A percentile compares a stretch with the other conserved stretches of the same genome.
phyloP scores from a whole-genome alignment of 139 green algal genomes.

The Tetraselmis chui region DNA sequence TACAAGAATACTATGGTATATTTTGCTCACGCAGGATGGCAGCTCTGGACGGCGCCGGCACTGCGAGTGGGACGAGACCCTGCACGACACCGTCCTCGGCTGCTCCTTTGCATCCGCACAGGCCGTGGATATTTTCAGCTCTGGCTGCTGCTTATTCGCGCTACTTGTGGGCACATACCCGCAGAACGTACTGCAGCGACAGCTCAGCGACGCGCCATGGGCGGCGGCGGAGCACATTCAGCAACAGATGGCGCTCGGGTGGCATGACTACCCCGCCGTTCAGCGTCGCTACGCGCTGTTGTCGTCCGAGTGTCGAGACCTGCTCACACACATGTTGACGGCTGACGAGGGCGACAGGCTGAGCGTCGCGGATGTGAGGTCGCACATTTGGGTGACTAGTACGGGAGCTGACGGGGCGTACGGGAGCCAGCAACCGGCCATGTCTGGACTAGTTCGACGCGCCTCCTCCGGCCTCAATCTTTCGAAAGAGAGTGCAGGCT shows the following conservation, averaged over 20 bases:
- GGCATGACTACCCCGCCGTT: background rate
- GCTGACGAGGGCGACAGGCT: background rate
- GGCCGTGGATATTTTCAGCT: background rate
- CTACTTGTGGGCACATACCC: background rate
- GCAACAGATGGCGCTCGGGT: background rate
- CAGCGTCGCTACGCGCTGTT: background rate
- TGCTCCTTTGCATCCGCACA: background rate
- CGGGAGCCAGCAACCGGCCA: no score
- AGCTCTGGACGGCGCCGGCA: no score
- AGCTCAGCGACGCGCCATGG: background rate
- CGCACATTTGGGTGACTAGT: background rate
- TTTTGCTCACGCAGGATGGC: no score
- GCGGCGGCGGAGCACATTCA: background rate
- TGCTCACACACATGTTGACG: background rate
- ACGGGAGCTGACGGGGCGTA: no score
- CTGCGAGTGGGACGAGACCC: no score
- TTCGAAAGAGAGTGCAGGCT: background rate
- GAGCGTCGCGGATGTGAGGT: background rate
- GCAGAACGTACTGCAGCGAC: background rate
- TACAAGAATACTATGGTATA: no score
- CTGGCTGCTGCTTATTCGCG: background rate
- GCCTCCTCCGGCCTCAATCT: no score
- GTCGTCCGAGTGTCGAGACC: background rate
- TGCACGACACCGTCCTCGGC: background rate
- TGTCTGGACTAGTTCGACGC: no score